Evolutionary conservation across 1,284 basidiomycete genomes (phyloP), one percentile per base, ranked within the genome.

Genomic region (Butyriboletus regius): DNA sequence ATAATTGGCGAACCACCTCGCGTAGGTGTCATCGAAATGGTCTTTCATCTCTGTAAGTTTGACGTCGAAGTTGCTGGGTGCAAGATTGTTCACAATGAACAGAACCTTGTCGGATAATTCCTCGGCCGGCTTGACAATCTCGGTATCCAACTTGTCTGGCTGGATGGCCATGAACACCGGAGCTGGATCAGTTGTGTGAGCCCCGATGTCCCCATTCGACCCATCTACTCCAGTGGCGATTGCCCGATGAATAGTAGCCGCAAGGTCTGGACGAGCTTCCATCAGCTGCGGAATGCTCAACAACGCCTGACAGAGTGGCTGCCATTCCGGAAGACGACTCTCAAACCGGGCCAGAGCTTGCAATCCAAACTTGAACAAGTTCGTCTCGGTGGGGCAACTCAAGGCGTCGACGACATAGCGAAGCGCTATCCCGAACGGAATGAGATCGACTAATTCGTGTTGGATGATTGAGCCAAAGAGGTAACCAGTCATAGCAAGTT

Each of bases 21-120:
- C 82, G 63, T 92, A 83, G 43, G 81, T 75, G 57, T 91, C 84
- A 43, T 87, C 78, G 67, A 94, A 93, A 50, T 87, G 73, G 45
- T 82, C 81, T 53, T 76, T 76, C 82, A 97, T 91, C 63, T 96
- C 93, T 37, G 72, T 68, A 32, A 93, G 72, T 70, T 97, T 98
- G 29, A 77, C 65, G 36, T 94, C 91, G 57, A 97, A 91, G 67
- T 98, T 98, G 70, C 77, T 90, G 4, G 91, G 89, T 1, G 95
- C 92, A 46, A 99, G 79, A 61, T 99, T 98, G 75, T 98, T 99
- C 71, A 99, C 85, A 61, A 97, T 92, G 76, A 99, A 99, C 43
- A 98, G 76, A 58, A 99, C 92, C 62, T 85, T 86, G 76, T 99
- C 96, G 20, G 92, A 91, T 20, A 88, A 72, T 57, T 90, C 89